Evolutionary conservation across 2,329 filamentous ascomycete species (phyloP).

Genomic region (Tolypocladium album): DNA sequence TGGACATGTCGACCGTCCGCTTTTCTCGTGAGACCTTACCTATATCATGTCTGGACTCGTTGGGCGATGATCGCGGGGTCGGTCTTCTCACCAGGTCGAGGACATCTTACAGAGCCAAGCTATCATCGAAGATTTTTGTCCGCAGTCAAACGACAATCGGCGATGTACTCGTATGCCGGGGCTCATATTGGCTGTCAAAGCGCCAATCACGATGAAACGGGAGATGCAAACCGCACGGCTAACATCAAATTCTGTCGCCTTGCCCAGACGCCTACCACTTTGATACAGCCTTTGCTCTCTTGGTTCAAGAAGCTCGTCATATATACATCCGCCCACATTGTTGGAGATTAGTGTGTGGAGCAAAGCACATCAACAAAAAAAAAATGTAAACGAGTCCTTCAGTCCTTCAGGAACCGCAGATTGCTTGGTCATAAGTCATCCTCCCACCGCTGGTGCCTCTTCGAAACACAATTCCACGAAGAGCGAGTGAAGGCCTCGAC

Average conservation of each 20-base stretch:
- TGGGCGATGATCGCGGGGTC: neutral
- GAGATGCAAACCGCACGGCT: neutral
- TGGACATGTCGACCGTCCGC: neutral
- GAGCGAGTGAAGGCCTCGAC: neutral
- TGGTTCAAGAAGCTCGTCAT: neutral
- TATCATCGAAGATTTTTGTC: neutral
- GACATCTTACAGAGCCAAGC: no score
- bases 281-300: neutral
- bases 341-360: neutral
- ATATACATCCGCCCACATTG: neutral
- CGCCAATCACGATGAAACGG: neutral
- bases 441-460: neutral
- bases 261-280: neutral
- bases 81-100: neutral
- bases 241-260: no score
- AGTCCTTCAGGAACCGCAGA: neutral
- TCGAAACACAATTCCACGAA: neutral
- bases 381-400: neutral
- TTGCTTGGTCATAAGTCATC: slow-evolving; percentile 2
- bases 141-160: neutral
- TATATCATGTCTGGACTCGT: neutral
- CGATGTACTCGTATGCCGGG: neutral
- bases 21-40: neutral
- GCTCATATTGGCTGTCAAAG: neutral
- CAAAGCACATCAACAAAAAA: neutral